These are phyloP conservation scores for Theobroma cacao DNA, from an alignment of 345 rosid genomes.

Conservation along the genomic window DNA sequence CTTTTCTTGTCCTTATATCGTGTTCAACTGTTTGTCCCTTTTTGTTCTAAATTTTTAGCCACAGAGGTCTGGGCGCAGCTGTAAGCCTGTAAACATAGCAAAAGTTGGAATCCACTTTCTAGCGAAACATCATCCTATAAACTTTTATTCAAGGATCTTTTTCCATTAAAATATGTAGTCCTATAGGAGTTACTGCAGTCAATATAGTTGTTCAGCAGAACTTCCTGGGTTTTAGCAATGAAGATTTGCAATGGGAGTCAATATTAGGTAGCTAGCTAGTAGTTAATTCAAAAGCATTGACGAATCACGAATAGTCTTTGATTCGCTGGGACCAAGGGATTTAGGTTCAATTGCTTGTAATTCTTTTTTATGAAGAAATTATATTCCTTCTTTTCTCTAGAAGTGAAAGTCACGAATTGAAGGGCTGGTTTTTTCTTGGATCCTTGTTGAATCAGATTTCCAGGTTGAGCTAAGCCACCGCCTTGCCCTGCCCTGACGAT, in stretches of 20 bases:
- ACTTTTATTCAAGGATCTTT: neutral
- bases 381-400: neutral
- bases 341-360: neutral
- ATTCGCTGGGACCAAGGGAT: neutral
- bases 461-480: neutral
- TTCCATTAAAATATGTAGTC: slow-evolving; percentile 3
- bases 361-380: too few species aligned
- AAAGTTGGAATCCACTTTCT: neutral
- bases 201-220: neutral
- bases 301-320: neutral
- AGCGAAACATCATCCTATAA: neutral
- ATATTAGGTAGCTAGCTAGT: neutral
- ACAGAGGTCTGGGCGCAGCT: neutral
- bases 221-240: neutral
- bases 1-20: neutral
- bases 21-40: neutral
- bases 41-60: neutral
- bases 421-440: neutral
- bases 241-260: neutral
- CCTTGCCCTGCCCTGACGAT: neutral
- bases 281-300: neutral
- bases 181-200: neutral
- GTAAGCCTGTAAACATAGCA: neutral
- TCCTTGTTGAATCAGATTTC: neutral
- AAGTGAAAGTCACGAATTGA: neutral